Evolutionary conservation across 805 yeast genomes (phyloP), one percentile per base, ranked within the genome.

Genomic region (Kuraishia cidri): DNA sequence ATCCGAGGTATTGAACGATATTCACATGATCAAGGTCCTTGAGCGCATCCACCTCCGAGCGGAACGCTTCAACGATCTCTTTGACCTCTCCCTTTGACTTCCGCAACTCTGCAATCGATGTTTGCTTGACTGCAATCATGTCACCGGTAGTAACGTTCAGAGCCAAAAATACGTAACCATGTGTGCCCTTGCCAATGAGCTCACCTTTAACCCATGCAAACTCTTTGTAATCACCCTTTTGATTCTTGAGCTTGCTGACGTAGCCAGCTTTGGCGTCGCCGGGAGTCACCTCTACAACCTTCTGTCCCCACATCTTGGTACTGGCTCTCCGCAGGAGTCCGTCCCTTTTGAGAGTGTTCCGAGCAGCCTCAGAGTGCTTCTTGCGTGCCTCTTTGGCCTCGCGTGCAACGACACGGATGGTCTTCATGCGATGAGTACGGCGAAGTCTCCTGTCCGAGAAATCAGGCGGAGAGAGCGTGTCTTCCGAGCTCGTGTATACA

Each of bases 121-220:
- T 24, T 16, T 92, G 98, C 50, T 92, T 92, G 2, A 92, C 98
- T 0, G 99, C 99, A 62, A 92, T 81, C 95, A 92, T 87, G 48
- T 92, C 99, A 34, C 97, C 97, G 0, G 95, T 86, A 1, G 97
- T 92, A 12, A 87, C 88, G 54, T 92, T 92, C 48, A 92, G 66
- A 1, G 95, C 97, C 35, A 92, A 64, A 49, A 70, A 90, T 1
- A 92, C 99, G 24, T 84, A 79, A 7, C 98, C 99, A 63, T 88
- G 92, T 1, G 97, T 88, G 0, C 99, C 99, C 37, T 85, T 75
- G 0, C 99, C 99, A 37, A 92, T 86, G 40, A 92, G 64, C 48
- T 88, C 97, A 66, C 99, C 99, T 50, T 86, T 86, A 31, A 94
- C 81, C 99, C 99, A 92, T 1, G 94, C 94, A 60, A 87, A 90